Conservation (phyloP, 202 grass and related monocot species). For the Setaria viridis region DNA sequence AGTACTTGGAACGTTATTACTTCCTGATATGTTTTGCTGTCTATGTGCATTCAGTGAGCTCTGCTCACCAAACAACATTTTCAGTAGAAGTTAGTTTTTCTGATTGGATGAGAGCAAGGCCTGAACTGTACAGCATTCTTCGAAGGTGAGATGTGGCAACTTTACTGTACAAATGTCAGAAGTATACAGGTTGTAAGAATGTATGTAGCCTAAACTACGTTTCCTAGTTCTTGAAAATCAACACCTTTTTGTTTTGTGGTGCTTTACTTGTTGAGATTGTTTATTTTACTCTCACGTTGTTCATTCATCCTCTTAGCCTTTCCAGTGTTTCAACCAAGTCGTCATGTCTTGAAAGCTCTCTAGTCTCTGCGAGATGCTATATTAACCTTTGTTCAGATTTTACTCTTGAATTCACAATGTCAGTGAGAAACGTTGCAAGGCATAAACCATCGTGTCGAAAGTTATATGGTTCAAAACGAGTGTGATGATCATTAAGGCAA, state of each 20-base stretch:
- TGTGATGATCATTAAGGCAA: background rate
- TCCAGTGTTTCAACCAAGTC: slow-evolving; percentile 27
- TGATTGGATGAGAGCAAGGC: slow-evolving; percentile 97
- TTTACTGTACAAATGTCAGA: slow-evolving; percentile 26
- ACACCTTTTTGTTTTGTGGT: slow-evolving; percentile 5
- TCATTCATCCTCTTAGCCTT: slow-evolving; percentile 23
- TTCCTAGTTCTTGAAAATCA: slow-evolving; percentile 40
- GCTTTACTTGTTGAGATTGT: slow-evolving; percentile 22
- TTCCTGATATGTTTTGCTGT: slow-evolving; percentile 99
- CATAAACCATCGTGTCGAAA: slow-evolving; percentile 6
- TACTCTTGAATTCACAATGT: slow-evolving; percentile 20
- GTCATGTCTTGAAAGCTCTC: slow-evolving; percentile 11
- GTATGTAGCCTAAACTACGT: slow-evolving; percentile 20
- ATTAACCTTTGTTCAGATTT: slow-evolving; percentile 7
- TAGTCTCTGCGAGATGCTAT: background rate
- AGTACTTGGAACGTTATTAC: slow-evolving; percentile 99
- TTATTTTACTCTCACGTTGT: slow-evolving; percentile 1
- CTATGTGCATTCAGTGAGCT: slow-evolving; percentile 84
- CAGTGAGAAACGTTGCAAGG: slow-evolving; percentile 14
- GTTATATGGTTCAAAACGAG: background rate
- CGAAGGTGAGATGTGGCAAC: slow-evolving; percentile 67
- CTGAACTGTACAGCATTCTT: slow-evolving; percentile 99
- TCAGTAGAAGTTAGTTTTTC: slow-evolving; percentile 81
- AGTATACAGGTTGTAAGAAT: slow-evolving; percentile 46
- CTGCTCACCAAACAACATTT: slow-evolving; percentile 63